Evolutionary conservation across 192 early-diverging fungal species (phyloP).

Genomic region (Mortierella alpina): DNA sequence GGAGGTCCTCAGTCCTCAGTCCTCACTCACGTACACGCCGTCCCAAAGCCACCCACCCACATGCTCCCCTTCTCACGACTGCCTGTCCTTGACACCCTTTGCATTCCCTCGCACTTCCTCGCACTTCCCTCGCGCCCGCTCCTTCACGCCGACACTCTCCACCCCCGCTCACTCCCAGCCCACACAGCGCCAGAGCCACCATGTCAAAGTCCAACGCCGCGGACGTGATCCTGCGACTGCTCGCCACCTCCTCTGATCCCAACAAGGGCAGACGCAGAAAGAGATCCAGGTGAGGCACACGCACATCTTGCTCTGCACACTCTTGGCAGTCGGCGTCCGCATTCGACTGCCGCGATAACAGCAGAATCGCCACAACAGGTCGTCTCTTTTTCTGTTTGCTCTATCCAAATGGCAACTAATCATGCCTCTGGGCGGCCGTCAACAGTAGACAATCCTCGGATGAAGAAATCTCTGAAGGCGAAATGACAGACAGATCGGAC

Average conservation of each 20-base stretch:
- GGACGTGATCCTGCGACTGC: slow-evolving; percentile 49
- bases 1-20: too few relatives aligned
- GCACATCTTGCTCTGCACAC: neutral
- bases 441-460: slow-evolving; percentile 39
- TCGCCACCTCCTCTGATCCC: slow-evolving; percentile 41
- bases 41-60: slow-evolving; percentile 5
- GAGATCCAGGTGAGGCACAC: slow-evolving; percentile 33
- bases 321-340: neutral
- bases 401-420: neutral
- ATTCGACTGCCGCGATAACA: neutral
- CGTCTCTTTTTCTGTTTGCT: neutral
- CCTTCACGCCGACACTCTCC: neutral
- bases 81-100: neutral
- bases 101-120: neutral
- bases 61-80: neutral
- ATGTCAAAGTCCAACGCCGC: slow-evolving; percentile 43
- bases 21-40: neutral
- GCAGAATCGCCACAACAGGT: neutral
- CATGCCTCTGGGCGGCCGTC: neutral
- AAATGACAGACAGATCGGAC: slow-evolving; percentile 47
- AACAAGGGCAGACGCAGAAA: slow-evolving; percentile 49
- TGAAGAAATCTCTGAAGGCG: slow-evolving; percentile 54
- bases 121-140: neutral
- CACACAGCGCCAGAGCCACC: neutral
- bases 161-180: neutral